Base-by-base conservation (phyloP, 257 asterid genomes). In the Schizonepeta tenuifolia region DNA sequence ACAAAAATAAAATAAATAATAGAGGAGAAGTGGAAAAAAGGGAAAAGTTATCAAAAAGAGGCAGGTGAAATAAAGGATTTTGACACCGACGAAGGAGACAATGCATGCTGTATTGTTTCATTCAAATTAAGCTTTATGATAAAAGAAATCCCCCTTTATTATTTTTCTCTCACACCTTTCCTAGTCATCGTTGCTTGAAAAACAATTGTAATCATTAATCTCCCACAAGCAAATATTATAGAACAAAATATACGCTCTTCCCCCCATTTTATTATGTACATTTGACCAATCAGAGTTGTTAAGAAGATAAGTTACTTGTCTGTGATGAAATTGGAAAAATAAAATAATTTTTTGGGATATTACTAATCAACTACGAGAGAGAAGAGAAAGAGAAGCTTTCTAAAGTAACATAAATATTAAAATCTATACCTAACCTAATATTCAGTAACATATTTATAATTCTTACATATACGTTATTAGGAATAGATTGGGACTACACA, bases 41-140 rank as follows among this genome's bases (percentile, higher is more conserved):
- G 40, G 69, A 53, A 57, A 53, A 70, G 59, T 31, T 15, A 55
- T n/a, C 43, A 44, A 71, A 54, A 58, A 40, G 60, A 75, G 73
- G 76, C 69, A 65, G 71, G 80, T 77, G 78, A 65, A 49, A 47
- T 70, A 71, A 77, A 77, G 71, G 61, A 74, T 65, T 11, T 60
- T 78, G 90, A 51, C 76, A 67, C 65, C 78, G 77, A 55, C 7
- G 9, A 49, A 70, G 85, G 80, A 72, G 84, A 83, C 90, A 81
- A 69, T 79, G 81, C 85, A 79, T 80, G 84, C 77, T 81, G 84
- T 71, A 67, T 68, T 73, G 68, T 57, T 80, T 71, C 62, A 76
- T 75, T 80, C 76, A 73, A 33, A 76, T 66, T 41, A 28, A 55
- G 55, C 75, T 74, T 79, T 79, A 15, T 76, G 28, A 40, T 17